Conservation (phyloP, 148 eudicot genomes). For the Euryodendron excelsum region DNA sequence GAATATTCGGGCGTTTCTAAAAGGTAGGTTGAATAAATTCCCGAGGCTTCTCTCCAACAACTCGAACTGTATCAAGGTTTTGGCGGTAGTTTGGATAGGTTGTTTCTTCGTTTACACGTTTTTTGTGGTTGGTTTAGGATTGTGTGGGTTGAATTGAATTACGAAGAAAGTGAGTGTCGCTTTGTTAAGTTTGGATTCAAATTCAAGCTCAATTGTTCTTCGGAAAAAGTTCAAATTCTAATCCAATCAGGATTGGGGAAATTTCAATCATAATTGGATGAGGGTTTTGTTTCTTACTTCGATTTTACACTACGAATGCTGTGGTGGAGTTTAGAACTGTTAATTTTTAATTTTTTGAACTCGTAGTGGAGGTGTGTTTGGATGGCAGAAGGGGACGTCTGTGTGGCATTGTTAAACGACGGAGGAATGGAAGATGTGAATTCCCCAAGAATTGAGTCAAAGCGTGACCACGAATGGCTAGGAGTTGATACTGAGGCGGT, state of each 20-base stretch:
- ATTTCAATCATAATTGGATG: neutral
- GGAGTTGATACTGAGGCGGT: conserved; percentile 28
- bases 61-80: conserved; percentile 3
- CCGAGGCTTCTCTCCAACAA: neutral
- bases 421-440: conserved; percentile 32
- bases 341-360: no score
- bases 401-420: conserved; percentile 28
- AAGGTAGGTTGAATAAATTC: neutral
- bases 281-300: neutral
- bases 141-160: neutral
- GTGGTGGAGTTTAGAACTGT: neutral
- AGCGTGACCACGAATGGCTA: conserved; percentile 44
- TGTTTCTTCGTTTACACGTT: neutral
- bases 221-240: neutral
- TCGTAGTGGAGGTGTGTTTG: conserved; percentile 26
- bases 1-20: neutral
- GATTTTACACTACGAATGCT: neutral
- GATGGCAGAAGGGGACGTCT: conserved; percentile 64
- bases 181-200: neutral
- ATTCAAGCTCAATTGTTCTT: neutral
- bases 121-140: neutral
- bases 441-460: conserved; percentile 29
- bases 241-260: neutral
- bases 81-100: neutral
- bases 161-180: no score